Conservation (phyloP, 805 yeast species). For the Teunomyces aglyptinius region DNA sequence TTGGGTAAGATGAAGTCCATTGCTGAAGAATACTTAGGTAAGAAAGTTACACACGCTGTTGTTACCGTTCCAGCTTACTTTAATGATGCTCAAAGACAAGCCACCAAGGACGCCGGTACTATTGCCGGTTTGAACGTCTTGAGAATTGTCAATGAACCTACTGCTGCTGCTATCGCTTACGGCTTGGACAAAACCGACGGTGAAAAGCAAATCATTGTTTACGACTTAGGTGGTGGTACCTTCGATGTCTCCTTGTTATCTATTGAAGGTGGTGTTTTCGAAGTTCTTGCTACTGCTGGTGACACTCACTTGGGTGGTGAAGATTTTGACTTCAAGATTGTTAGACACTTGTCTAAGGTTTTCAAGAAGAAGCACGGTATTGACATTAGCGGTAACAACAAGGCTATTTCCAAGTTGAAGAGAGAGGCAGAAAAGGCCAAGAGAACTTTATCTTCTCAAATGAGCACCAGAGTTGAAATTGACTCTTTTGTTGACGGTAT, state of each 20-base stretch:
- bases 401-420: conserved; percentile 46
- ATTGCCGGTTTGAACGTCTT: conserved; percentile 87
- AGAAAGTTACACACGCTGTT: conserved; percentile 79
- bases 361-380: conserved; percentile 47
- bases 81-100: conserved; percentile 93
- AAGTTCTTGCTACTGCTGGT: conserved; percentile 49
- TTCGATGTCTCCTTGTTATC: conserved; percentile 34
- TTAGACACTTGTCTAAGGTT: conserved; percentile 40
- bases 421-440: conserved; percentile 50
- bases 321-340: conserved; percentile 46
- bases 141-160: conserved; percentile 88
- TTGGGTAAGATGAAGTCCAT: conserved; percentile 82
- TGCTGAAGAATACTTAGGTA: conserved; percentile 75
- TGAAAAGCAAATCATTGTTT: conserved; percentile 47
- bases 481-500: conserved; percentile 49
- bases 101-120: conserved; percentile 90
- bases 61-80: conserved; percentile 93
- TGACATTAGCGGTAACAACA: conserved; percentile 40
- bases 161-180: conserved; percentile 34
- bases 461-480: conserved; percentile 42
- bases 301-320: conserved; percentile 54
- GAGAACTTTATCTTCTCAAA: conserved; percentile 47
- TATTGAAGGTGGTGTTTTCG: conserved; percentile 49
- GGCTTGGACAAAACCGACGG: conserved; percentile 31
- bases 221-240: conserved; percentile 52